A percentile compares a stretch with the other conserved stretches of the same genome.
Evolutionary conservation across 768 basidiomycete species (phyloP).

Genomic region (Suillus spraguei): DNA sequence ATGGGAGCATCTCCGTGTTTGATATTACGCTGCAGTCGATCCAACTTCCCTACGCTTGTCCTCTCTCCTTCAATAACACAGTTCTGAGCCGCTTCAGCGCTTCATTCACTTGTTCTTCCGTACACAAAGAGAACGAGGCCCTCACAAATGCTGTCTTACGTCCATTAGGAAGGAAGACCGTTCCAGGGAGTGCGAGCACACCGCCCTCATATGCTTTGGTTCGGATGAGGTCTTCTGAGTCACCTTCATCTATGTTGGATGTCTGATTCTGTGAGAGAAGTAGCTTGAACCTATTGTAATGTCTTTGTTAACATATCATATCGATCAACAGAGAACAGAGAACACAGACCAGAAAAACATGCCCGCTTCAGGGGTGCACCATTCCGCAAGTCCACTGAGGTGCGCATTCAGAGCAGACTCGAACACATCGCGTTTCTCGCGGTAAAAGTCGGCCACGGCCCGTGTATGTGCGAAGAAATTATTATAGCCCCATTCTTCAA

Average conservation of each 20-base stretch:
- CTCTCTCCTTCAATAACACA: conserved; percentile 36
- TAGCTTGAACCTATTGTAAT: conserved; percentile 65
- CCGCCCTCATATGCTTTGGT: conserved; percentile 78
- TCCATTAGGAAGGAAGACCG: conserved; percentile 75
- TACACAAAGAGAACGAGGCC: conserved; percentile 76
- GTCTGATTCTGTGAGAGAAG: conserved; percentile 39
- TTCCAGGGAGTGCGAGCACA: conserved; percentile 89
- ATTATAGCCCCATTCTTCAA: conserved; percentile 74
- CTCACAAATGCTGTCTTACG: conserved; percentile 74
- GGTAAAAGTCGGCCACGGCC: conserved; percentile 74
- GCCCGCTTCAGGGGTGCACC: conserved; percentile 71
- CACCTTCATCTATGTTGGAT: conserved; percentile 44
- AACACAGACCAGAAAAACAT: conserved; percentile 85
- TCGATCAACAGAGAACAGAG: conserved; percentile 11
- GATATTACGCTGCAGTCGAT: neutral
- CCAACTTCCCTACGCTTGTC: neutral
- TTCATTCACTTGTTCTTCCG: conserved; percentile 70
- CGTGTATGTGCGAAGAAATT: conserved; percentile 72
- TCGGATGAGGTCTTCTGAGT: conserved; percentile 73
- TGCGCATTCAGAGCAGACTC: conserved; percentile 74
- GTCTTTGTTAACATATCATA: conserved; percentile 20
- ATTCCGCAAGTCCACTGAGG: conserved; percentile 76
- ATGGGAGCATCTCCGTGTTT: neutral
- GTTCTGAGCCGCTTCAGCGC: conserved; percentile 63
- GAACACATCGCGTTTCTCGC: conserved; percentile 74